phyloP scores from a whole-genome alignment of 108 stramenopile genomes.

The Cyclostephanos tholiformis region DNA sequence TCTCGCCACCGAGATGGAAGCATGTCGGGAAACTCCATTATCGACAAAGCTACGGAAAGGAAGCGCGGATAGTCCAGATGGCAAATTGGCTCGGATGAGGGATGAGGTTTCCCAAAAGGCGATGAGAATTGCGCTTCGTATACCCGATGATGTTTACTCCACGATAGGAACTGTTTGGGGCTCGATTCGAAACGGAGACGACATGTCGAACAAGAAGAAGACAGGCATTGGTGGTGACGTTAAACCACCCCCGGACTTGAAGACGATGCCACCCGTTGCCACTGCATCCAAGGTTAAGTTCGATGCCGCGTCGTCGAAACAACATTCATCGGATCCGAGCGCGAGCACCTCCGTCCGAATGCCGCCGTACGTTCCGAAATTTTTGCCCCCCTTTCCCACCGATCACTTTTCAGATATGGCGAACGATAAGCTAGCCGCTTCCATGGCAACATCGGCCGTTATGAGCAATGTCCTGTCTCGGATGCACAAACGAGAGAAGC shows the following conservation, averaged over 20 bases:
- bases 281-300: constrained; percentile 6
- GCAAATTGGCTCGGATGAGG: background rate
- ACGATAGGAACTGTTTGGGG: constrained; percentile 12
- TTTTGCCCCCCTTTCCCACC: constrained; percentile 50
- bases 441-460: constrained; percentile 24
- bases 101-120: constrained; percentile 6
- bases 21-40: constrained; percentile 28
- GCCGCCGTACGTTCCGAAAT: constrained; percentile 54
- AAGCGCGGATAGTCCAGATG: background rate
- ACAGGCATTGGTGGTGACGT: background rate
- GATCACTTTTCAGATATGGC: constrained; percentile 17
- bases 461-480: constrained; percentile 32
- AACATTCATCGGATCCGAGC: background rate
- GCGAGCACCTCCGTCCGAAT: constrained; percentile 8
- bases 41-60: constrained; percentile 2
- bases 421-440: background rate
- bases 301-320: constrained; percentile 6
- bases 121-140: constrained; percentile 16
- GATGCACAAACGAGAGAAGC: constrained; percentile 16
- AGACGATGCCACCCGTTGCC: background rate
- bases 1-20: constrained; percentile 43
- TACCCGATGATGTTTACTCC: constrained; percentile 23
- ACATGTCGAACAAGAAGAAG: background rate
- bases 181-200: constrained; percentile 6
- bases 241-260: background rate